Conservation (phyloP, 2,329 filamentous ascomycete genomes). For the Fusarium newnesense region DNA sequence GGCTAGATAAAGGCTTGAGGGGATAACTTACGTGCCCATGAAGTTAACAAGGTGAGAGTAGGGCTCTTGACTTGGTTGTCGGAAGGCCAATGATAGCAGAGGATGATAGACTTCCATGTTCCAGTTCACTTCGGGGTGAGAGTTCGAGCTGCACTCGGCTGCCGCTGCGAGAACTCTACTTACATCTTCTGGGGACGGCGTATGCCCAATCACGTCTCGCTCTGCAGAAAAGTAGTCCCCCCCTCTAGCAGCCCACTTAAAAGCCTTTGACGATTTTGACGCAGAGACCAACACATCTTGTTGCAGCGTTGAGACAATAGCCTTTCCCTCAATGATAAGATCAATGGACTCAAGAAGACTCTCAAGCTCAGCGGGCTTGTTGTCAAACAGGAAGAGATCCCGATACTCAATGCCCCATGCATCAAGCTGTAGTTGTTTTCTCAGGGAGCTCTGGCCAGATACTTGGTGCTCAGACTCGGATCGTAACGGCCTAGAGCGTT, state of each 20-base stretch:
- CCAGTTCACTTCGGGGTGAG: conserved; percentile 13
- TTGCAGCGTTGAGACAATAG: not conserved
- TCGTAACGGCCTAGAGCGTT: too few relatives aligned
- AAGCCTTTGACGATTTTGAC: not conserved
- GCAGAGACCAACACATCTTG: not conserved
- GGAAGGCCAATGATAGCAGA: conserved; percentile 16
- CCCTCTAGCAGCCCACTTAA: not conserved
- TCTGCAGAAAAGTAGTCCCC: not conserved
- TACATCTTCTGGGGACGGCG: conserved; percentile 4
- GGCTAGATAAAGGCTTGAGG: not conserved
- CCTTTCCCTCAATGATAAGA: not conserved
- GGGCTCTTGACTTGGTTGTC: not conserved
- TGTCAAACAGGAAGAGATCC: not conserved
- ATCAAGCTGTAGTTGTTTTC: not conserved
- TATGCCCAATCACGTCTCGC: conserved; percentile 9
- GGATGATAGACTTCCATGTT: conserved; percentile 16
- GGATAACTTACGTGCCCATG: conserved; percentile 7
- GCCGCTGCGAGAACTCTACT: not conserved
- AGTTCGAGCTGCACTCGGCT: conserved; percentile 5
- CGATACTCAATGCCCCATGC: not conserved
- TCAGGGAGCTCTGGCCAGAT: not conserved
- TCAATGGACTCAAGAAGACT: not conserved
- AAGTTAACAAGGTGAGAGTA: conserved; percentile 21
- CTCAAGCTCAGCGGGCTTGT: not conserved
- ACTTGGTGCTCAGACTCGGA: not conserved